Percentiles rank a stretch among this genome's conserved stretches.
These are phyloP conservation scores for Vinca minor DNA, from an alignment of 257 asterid species.

Conservation along the genomic window DNA sequence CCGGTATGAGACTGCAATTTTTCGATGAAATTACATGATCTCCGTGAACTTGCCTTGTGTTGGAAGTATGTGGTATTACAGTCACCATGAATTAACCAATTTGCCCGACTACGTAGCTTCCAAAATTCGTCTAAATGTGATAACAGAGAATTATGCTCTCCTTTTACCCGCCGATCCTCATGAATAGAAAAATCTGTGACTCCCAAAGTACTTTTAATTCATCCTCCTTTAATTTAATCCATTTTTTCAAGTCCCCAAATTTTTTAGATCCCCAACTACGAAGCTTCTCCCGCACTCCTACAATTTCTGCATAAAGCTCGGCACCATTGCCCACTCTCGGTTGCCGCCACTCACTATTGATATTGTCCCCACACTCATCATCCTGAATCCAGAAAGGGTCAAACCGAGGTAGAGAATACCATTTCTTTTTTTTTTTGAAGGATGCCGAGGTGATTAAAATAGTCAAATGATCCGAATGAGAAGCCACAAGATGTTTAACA, in stretches of 20 bases:
- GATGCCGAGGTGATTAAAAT: background rate
- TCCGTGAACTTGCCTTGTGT: background rate
- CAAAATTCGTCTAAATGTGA: background rate
- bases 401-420: background rate
- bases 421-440: background rate
- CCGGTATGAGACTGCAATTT: background rate
- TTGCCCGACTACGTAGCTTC: background rate
- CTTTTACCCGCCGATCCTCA: background rate
- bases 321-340: background rate
- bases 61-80: background rate
- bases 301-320: background rate
- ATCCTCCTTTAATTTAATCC: too few species aligned
- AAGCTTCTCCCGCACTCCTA: background rate
- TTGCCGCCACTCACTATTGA: background rate
- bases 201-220: background rate
- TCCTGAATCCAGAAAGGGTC: background rate
- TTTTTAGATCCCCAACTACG: too few species aligned
- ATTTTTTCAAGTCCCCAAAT: background rate
- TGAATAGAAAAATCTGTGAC: background rate
- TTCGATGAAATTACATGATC: background rate
- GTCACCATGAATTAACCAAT: too few species aligned
- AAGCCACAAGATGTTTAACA: too few species aligned
- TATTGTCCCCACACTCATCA: background rate
- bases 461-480: background rate
- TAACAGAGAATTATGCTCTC: background rate